Evolutionary conservation across 306 rosid species (phyloP), one percentile per base, ranked within the genome.

Genomic region (Acacia crassicarpa): DNA sequence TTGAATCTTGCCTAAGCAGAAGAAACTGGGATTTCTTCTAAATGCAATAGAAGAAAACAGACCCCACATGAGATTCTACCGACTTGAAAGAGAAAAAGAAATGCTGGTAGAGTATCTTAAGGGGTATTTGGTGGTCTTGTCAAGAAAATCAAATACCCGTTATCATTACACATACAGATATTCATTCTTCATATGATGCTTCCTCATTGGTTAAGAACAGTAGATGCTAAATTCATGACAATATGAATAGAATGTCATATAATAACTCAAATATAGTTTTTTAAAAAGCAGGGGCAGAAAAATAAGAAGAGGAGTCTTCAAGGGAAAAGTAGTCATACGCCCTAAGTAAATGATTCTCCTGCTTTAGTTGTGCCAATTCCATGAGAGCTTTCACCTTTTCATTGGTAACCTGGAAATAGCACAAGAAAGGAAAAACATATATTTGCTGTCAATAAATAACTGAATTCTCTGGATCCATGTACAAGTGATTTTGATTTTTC

Each of bases 321-420:
- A 78, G 19, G 72, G 79, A 71, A 80, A 80, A 71, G 80, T 33
- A 33, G 78, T 76, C 92, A 78, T 87, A 95, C 99, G 91, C 94
- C 74, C 88, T 82, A 72, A 95, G 92, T 74, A 85, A 87, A 17
- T 87, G 93, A 83, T 91, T 86, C 78, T 95, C 96, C 89, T 91
- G 94, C 91, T 90, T 93, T 73, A 93, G 62, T 59, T 90, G 94
- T 43, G 99, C 99, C 85, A 93, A 78, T 77, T 92, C 99, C 93
- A 95, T 77, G 40, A 95, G 91, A 78, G 94, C 97, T 90, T 84
- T 90, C 75, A 96, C 99, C 85, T 96, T 96, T 88, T 96, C 99
- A 84, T 93, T 92, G 38, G 98, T 92, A 83, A 93, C 99, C 99
- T 95, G 92, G 72, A 75, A 44, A 13, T 10, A 61, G 35, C 62